Percentiles rank a stretch among this genome's conserved stretches.
These are phyloP conservation scores for Penicillium sp. DNA, from an alignment of 2,329 filamentous ascomycete genomes.

Conservation along the genomic window DNA sequence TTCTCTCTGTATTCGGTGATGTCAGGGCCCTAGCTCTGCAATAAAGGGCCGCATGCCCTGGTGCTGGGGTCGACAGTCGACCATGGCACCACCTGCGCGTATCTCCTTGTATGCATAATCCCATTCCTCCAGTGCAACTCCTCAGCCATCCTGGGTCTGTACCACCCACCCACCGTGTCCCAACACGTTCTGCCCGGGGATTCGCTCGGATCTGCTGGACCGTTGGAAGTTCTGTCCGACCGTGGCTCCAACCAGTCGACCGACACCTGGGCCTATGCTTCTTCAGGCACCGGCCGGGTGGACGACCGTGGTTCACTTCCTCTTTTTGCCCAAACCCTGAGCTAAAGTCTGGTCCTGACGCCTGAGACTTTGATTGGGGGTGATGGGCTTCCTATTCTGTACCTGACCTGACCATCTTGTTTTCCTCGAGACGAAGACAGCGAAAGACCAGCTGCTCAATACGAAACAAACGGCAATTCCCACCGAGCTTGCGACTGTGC, in stretches of 20 bases:
- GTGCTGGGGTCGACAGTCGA: background rate
- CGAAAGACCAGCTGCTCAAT: background rate
- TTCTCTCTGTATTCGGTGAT: background rate
- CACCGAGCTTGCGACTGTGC: background rate
- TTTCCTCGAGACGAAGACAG: background rate
- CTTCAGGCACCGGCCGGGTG: constrained; percentile 22
- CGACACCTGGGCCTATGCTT: constrained; percentile 13
- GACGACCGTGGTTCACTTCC: constrained; percentile 15
- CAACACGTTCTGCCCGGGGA: constrained; percentile 4
- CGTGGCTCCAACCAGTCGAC: constrained; percentile 22
- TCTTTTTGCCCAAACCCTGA: constrained; percentile 1
- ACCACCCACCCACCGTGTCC: background rate
- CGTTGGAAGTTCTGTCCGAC: constrained; percentile 28
- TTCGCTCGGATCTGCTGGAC: constrained; percentile 29
- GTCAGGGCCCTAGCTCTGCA: background rate
- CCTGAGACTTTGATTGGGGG: constrained; percentile 6
- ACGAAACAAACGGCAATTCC: background rate
- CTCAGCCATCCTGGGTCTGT: constrained; percentile 6
- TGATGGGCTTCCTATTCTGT: background rate
- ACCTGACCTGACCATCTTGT: background rate
- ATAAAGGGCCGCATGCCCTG: background rate
- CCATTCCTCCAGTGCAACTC: background rate
- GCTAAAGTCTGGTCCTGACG: constrained; percentile 13
- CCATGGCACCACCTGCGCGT: constrained; percentile 1
- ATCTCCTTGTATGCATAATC: background rate